Evolutionary conservation across 768 basidiomycete genomes (phyloP), one percentile per base, ranked within the genome.

Genomic region (Hygrocybe punicea): DNA sequence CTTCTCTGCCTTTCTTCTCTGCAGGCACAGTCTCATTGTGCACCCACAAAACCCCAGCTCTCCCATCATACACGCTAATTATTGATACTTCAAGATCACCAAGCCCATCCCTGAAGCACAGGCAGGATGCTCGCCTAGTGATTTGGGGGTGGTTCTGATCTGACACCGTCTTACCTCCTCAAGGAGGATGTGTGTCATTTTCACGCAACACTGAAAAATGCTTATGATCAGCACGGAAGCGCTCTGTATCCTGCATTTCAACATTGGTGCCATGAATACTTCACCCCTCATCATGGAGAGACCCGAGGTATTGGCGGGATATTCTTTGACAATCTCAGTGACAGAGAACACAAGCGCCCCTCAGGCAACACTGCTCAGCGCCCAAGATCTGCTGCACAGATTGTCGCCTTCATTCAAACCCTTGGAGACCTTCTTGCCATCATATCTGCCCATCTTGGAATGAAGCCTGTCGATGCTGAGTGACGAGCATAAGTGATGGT

Each of bases 71-170:
- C 96, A 99, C 70, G 85, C 91, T 57, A 99, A 99, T 71, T 97
- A 95, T 65, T 90, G 97, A 54, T 98, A 98, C 73, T 99, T 99
- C 67, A 97, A 98, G 72, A 84, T 97, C 98, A 33, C 98, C 97
- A 0, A n/a, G n/a, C n/a, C n/a, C n/a, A n/a, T n/a, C n/a, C n/a
- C n/a, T n/a, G n/a, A n/a, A n/a, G n/a, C n/a, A n/a, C n/a, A n/a
- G n/a, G n/a, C n/a, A n/a, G n/a, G n/a, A n/a, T n/a, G n/a, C n/a
- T n/a, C n/a, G n/a, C n/a, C n/a, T n/a, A n/a, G n/a, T n/a, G n/a
- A n/a, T n/a, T n/a, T n/a, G n/a, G n/a, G 29, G 29, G 29, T 29
- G 29, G 29, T 4, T 8, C 29, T 4, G 29, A 29, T 29, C 8
- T 29, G 8, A n/a, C n/a, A n/a, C n/a, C n/a, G n/a, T n/a, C n/a